A percentile compares a stretch with the other conserved stretches of the same genome.
Conservation (phyloP, 306 rosid species). For the Malus asiatica region DNA sequence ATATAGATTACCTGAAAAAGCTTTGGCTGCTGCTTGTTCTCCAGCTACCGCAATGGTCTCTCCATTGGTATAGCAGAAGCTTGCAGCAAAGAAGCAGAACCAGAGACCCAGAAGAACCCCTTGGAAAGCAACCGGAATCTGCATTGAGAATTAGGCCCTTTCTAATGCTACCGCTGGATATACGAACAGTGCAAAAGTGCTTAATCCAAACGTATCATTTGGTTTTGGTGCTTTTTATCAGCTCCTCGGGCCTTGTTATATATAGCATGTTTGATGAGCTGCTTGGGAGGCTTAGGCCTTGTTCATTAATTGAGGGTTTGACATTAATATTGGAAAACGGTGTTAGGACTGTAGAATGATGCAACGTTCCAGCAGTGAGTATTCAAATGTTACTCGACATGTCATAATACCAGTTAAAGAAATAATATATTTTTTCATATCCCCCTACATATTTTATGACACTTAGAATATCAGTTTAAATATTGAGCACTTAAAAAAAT, state of each 20-base stretch:
- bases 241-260: neutral
- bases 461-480: fast-evolving
- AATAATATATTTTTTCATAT: too few relatives aligned
- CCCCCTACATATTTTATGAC: fast-evolving
- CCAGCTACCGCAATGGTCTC: neutral
- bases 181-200: neutral
- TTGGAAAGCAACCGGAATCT: neutral
- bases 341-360: neutral
- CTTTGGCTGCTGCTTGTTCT: neutral
- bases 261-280: conserved; percentile 1
- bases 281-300: conserved; percentile 4
- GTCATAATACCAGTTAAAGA: too few relatives aligned
- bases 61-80: conserved; percentile 11
- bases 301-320: neutral
- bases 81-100: conserved; percentile 23
- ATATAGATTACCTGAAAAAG: conserved; percentile 13
- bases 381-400: too few relatives aligned
- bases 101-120: conserved; percentile 24
- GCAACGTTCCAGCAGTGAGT: too few relatives aligned
- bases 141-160: conserved; percentile 3
- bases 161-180: neutral
- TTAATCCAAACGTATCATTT: neutral
- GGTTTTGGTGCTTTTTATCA: conserved; percentile 1
- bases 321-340: neutral
- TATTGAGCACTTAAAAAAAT: fast-evolving